A percentile compares a stretch with the other conserved stretches of the same genome.
Conservation (phyloP, 116 monocot genomes). For the Zostera marina region DNA sequence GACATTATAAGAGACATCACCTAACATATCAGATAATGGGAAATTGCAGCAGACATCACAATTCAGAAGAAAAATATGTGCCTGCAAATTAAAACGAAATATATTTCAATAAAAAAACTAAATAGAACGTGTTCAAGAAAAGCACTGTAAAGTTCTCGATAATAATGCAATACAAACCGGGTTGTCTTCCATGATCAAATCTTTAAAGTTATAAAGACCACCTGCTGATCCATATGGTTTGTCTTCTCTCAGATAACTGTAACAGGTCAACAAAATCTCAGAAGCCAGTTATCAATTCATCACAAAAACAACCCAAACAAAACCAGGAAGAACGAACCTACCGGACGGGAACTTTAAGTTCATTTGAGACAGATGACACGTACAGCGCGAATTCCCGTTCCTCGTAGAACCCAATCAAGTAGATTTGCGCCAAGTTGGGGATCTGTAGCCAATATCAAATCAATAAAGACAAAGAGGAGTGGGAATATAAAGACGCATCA, state of each 20-base stretch:
- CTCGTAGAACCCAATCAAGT: slow-evolving; percentile 81
- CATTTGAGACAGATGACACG: slow-evolving; percentile 66
- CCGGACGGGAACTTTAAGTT: slow-evolving; percentile 73
- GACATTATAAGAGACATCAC: slow-evolving; percentile 10
- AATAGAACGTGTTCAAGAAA: neutral
- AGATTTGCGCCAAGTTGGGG: slow-evolving; percentile 65
- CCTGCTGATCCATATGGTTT: slow-evolving; percentile 79
- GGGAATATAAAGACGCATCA: neutral
- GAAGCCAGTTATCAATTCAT: neutral
- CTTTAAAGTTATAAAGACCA: slow-evolving; percentile 61
- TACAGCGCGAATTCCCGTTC: slow-evolving; percentile 66
- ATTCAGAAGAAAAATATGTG: slow-evolving; percentile 67
- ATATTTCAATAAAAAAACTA: neutral
- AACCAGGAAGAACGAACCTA: slow-evolving; percentile 5
- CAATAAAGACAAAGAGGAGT: neutral
- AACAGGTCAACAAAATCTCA: neutral
- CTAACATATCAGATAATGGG: slow-evolving; percentile 49
- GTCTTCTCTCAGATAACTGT: slow-evolving; percentile 68
- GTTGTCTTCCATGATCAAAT: slow-evolving; percentile 67
- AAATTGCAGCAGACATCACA: slow-evolving; percentile 73
- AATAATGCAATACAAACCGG: slow-evolving; percentile 32
- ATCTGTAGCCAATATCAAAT: slow-evolving; percentile 27
- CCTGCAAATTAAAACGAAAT: slow-evolving; percentile 18
- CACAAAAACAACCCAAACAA: neutral
- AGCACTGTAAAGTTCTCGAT: too few species aligned